Conservation (phyloP, 139 green algal genomes). For the Tetradesmus obliquus region DNA sequence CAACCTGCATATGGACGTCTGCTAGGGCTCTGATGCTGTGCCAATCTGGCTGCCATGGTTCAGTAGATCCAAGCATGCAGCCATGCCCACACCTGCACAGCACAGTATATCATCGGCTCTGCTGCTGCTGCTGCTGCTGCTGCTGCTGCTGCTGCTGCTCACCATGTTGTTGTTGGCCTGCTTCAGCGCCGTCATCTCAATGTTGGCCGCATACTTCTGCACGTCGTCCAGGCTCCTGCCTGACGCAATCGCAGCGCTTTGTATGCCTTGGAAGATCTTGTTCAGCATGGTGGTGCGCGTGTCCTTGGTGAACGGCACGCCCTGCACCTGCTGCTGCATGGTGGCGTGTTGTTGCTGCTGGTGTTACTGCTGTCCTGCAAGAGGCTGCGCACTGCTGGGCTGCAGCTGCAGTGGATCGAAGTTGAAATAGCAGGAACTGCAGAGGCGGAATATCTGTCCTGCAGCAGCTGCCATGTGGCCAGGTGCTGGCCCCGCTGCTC, state of each 20-base stretch:
- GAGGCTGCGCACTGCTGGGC: background rate
- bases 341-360: background rate
- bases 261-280: slow-evolving; percentile 11
- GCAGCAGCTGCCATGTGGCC: background rate
- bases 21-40: no score
- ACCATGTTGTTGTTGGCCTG: background rate
- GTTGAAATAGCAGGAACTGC: background rate
- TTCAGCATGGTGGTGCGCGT: slow-evolving; percentile 1
- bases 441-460: background rate
- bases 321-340: background rate
- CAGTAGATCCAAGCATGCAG: background rate
- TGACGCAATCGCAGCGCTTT: background rate
- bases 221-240: background rate
- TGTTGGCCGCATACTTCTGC: slow-evolving; percentile 32
- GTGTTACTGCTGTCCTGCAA: background rate
- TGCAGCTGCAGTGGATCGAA: background rate
- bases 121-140: background rate
- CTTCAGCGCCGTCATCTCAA: slow-evolving; percentile 14
- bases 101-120: background rate
- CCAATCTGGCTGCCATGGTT: no score
- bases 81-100: background rate
- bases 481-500: background rate
- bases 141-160: background rate
- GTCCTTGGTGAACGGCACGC: background rate
- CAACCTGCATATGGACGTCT: no score